These are phyloP conservation scores for Smithsoniella earleae DNA, from an alignment of 163 green algal genomes.

Conservation along the genomic window DNA sequence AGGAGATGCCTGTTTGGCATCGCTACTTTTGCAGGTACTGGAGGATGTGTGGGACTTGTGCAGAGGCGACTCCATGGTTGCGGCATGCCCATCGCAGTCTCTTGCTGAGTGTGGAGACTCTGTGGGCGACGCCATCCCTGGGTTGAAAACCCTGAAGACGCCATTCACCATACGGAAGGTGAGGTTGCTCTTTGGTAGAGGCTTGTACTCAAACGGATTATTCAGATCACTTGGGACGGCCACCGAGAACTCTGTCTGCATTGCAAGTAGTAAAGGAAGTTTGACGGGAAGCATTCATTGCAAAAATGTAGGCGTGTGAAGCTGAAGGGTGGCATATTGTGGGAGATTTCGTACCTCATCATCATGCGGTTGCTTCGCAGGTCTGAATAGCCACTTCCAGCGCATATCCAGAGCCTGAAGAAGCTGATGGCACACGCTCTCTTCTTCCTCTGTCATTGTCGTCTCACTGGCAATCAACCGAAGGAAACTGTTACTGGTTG, in stretches of 20 bases:
- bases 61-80: no score
- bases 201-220: conserved; percentile 55
- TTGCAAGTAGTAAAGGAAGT: background rate
- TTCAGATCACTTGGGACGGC: conserved; percentile 49
- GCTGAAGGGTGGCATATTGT: no score
- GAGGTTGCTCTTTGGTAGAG: conserved; percentile 37
- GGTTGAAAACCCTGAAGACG: conserved; percentile 66
- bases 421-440: conserved; percentile 55
- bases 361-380: conserved; percentile 33
- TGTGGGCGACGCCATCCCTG: no score
- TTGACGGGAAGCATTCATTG: background rate
- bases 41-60: no score
- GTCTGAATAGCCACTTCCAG: conserved; percentile 66
- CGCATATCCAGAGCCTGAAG: conserved; percentile 54
- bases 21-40: no score
- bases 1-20: no score
- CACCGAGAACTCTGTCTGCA: conserved; percentile 52
- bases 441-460: conserved; percentile 52
- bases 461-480: conserved; percentile 53
- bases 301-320: background rate
- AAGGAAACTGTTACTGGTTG: background rate
- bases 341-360: conserved; percentile 34
- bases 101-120: no score
- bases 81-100: no score
- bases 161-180: conserved; percentile 78